Percentiles rank a stretch among this genome's conserved stretches.
Conservation (phyloP, 2,329 filamentous ascomycete genomes). For the Dendrostoma leiphaemia region DNA sequence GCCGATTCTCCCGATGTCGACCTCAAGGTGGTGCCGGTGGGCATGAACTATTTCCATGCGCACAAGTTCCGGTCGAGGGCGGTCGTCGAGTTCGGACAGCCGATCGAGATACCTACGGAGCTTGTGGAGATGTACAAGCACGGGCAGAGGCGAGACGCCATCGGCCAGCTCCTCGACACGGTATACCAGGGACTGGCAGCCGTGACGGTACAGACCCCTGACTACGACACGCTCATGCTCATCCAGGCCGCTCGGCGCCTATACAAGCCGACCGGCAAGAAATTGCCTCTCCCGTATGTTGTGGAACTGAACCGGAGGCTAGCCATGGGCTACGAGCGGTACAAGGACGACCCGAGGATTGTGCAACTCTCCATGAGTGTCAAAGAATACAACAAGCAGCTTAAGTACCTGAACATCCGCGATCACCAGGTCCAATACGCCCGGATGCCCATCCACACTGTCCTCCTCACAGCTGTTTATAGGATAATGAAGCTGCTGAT, state of each 20-base stretch:
- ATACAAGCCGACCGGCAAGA: conserved; percentile 93
- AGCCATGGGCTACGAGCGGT: conserved; percentile 86
- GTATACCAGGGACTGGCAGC: conserved; percentile 82
- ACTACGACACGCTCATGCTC: conserved; percentile 95
- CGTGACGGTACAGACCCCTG: conserved; percentile 87
- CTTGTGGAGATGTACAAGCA: conserved; percentile 82
- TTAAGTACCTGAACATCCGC: conserved; percentile 81
- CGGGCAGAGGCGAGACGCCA: conserved; percentile 81
- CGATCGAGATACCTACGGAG: conserved; percentile 79
- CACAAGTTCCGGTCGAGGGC: conserved; percentile 97
- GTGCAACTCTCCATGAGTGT: conserved; percentile 72
- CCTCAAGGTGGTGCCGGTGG: conserved; percentile 91
- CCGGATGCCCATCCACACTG: conserved; percentile 73
- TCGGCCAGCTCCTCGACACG: conserved; percentile 79
- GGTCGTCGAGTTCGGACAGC: conserved; percentile 90
- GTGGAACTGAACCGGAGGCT: conserved; percentile 92
- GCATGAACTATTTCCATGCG: conserved; percentile 99
- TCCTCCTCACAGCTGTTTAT: conserved; percentile 76
- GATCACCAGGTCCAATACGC: conserved; percentile 96
- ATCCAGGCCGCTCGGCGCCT: conserved; percentile 91
- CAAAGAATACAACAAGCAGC: conserved; percentile 80
- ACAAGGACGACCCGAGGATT: conserved; percentile 87
- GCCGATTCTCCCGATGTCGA: conserved; percentile 83
- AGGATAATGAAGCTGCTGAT: conserved; percentile 74
- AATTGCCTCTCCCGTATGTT: conserved; percentile 85